Conservation (phyloP, 2,329 filamentous ascomycete species). For the Berkeleyomyces basicola region DNA sequence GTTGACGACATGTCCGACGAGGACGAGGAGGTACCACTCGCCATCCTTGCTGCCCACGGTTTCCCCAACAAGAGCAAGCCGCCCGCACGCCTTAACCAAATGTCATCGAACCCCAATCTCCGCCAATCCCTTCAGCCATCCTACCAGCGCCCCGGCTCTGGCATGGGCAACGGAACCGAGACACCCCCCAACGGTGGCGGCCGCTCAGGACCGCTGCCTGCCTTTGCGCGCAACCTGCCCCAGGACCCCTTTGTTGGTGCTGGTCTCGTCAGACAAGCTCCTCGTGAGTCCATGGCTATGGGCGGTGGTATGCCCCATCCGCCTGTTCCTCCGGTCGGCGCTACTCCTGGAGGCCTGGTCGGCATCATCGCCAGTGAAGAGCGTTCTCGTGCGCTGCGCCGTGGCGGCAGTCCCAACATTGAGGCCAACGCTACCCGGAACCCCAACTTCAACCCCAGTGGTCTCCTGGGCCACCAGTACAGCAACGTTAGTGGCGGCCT, state of each 20-base stretch:
- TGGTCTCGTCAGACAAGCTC: slow-evolving; percentile 52
- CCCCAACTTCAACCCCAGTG: slow-evolving; percentile 21
- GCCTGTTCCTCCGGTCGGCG: slow-evolving; percentile 25
- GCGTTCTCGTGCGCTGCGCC: slow-evolving; percentile 56
- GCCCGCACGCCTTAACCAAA: slow-evolving; percentile 47
- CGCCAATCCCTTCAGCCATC: slow-evolving; percentile 30
- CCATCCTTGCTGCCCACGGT: slow-evolving; percentile 73
- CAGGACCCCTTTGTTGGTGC: slow-evolving; percentile 75
- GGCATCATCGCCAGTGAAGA: slow-evolving; percentile 81
- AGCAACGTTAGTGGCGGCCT: slow-evolving; percentile 32
- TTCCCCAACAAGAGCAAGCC: slow-evolving; percentile 68
- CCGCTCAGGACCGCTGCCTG: slow-evolving; percentile 41
- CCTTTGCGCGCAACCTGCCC: slow-evolving; percentile 68
- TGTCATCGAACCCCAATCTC: slow-evolving; percentile 57
- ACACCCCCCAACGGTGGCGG: slow-evolving; percentile 13
- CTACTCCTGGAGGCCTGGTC: slow-evolving; percentile 56
- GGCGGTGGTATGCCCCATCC: slow-evolving; percentile 30
- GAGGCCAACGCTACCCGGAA: slow-evolving; percentile 26
- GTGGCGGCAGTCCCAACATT: slow-evolving; percentile 54
- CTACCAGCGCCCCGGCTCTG: slow-evolving; percentile 35
- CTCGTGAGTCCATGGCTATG: slow-evolving; percentile 60
- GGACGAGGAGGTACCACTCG: slow-evolving; percentile 76
- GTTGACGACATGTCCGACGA: slow-evolving; percentile 49
- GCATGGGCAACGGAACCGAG: slow-evolving; percentile 18
- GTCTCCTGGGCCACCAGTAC: slow-evolving; percentile 24